Evolutionary conservation across 2,329 filamentous ascomycete genomes (phyloP), one percentile per base, ranked within the genome.

Genomic region (Nannizziopsis barbatae): DNA sequence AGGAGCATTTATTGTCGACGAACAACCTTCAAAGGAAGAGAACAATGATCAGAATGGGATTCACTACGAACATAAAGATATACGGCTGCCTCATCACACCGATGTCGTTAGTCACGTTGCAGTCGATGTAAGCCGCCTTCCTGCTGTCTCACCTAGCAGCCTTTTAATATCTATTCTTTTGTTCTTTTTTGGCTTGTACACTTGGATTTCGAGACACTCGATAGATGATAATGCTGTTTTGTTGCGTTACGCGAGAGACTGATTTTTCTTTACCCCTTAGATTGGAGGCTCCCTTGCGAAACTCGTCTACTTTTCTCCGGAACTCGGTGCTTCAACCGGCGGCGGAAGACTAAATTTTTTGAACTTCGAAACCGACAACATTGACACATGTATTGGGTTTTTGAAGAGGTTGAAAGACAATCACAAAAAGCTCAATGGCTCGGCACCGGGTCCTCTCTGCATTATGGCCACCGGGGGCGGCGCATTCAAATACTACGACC

Each of bases 391-490:
- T 67, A 84, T 98, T 55, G 83, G 88, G 58, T 95, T 94, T 61
- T 88, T 98, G 75, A 79, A 82, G 58, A 78, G 86, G 57, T 72
- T 96, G 53, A 87, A 94, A 65, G 77, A 83, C 58, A 86, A 93
- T 60, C 85, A 95, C 61, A 74, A 84, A 57, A 75, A 76, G 45
- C 75, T 84, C 64, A 88, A 88, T 74, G 85, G 83, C 47, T 80
- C 81, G 4, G 55, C 58, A 18, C 78, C 79, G 0, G 76, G 78
- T 42, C 85, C 87, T 58, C 69, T 98, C 39, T 92, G 84, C 61
- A 83, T 98, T 54, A 93, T 96, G 80, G 92, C 92, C 2, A 98
- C 92, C 0, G 92, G 92, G 5, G 92, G 92, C 22, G 92, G 92
- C 15, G 89, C 92, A 4, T 96, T 86, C 74, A 95, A 96, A 66